These are phyloP conservation scores for Pugionium dolabratum DNA, from an alignment of 345 rosid genomes.

Conservation along the genomic window DNA sequence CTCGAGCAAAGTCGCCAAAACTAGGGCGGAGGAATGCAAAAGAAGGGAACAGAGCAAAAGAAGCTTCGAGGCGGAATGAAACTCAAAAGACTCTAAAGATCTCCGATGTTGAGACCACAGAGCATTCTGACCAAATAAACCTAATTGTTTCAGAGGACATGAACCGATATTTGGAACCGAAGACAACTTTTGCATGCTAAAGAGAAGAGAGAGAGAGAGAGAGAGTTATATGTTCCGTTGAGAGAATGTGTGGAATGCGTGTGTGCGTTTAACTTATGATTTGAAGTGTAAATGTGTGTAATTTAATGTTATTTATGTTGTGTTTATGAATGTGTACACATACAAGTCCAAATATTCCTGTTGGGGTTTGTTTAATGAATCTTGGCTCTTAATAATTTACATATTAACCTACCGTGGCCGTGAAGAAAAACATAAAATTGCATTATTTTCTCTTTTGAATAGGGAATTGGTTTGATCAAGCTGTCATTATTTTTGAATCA, in stretches of 20 bases:
- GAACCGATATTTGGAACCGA: slow-evolving; percentile 40
- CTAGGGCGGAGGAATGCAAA: slow-evolving; percentile 69
- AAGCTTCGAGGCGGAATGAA: slow-evolving; percentile 40
- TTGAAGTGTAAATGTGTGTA: slow-evolving; percentile 26
- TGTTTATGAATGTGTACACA: slow-evolving; percentile 31
- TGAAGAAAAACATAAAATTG: too few species aligned
- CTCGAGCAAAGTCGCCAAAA: slow-evolving; percentile 81
- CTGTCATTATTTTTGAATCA: too few species aligned
- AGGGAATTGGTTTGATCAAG: too few species aligned
- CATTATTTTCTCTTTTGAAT: too few species aligned
- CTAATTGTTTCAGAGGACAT: slow-evolving; percentile 27
- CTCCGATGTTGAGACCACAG: slow-evolving; percentile 29
- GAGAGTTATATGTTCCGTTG: slow-evolving; percentile 9
- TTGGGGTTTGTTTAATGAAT: slow-evolving; percentile 24
- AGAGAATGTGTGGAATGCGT: slow-evolving; percentile 29
- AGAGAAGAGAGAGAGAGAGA: too few species aligned
- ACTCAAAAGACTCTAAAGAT: slow-evolving; percentile 47
- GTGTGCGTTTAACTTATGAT: slow-evolving; percentile 18
- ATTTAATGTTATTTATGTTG: slow-evolving; percentile 19
- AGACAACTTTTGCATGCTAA: slow-evolving; percentile 34
- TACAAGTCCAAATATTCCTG: slow-evolving; percentile 19
- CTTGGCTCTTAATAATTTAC: background rate
- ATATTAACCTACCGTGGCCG: too few species aligned
- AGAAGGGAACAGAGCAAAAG: slow-evolving; percentile 55
- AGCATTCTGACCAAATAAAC: slow-evolving; percentile 37